These are phyloP conservation scores for Rosa persica DNA, from an alignment of 306 rosid genomes.

Conservation along the genomic window DNA sequence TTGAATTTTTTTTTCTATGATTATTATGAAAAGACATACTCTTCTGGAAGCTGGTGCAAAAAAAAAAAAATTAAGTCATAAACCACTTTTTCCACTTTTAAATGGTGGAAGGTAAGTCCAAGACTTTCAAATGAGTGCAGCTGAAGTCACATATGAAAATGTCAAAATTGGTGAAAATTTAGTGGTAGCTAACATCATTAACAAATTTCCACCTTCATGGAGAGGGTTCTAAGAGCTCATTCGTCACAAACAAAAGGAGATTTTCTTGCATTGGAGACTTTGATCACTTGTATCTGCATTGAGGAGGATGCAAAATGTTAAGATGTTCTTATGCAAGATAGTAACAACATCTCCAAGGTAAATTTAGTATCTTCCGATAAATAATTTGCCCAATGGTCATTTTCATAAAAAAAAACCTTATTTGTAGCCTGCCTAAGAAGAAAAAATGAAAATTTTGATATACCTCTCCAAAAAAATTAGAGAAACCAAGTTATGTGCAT, in stretches of 20 bases:
- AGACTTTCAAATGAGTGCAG: not conserved
- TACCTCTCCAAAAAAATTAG: no score
- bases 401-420: no score
- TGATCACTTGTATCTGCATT: not conserved
- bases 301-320: not conserved
- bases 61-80: not conserved
- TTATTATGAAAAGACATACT: no score
- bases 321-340: conserved; percentile 8
- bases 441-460: no score
- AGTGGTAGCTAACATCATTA: not conserved
- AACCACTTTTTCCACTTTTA: not conserved
- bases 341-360: not conserved
- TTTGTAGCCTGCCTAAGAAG: no score
- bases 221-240: not conserved
- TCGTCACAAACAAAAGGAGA: not conserved
- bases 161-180: not conserved
- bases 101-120: not conserved
- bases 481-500: no score
- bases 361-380: not conserved
- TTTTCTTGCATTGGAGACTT: not conserved
- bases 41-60: not conserved
- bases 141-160: not conserved
- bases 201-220: not conserved
- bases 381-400: no score
- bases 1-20: no score